These are phyloP conservation scores for Pyronema omphalodes DNA, from an alignment of 495 filamentous ascomycete genomes.

Conservation along the genomic window DNA sequence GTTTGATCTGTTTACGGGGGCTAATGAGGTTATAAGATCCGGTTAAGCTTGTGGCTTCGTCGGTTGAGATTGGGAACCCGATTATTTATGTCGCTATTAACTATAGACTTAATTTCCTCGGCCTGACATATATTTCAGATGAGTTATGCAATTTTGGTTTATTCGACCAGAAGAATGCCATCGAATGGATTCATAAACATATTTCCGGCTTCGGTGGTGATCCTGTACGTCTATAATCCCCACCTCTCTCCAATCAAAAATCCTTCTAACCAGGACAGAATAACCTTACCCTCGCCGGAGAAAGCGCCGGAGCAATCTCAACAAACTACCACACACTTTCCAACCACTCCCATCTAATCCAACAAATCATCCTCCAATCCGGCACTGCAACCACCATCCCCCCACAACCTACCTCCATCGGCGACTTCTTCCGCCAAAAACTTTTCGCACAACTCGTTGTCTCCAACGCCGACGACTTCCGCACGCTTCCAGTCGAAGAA, in stretches of 20 bases:
- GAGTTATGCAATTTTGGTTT: slow-evolving; percentile 39
- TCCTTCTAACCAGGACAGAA: not conserved
- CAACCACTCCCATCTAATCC: not conserved
- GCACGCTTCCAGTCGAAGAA: not conserved
- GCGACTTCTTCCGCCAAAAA: slow-evolving; percentile 26
- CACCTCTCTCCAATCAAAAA: not conserved
- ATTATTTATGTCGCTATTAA: slow-evolving; percentile 43
- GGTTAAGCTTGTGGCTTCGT: not conserved
- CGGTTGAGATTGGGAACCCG: not conserved
- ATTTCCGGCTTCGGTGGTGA: slow-evolving; percentile 53
- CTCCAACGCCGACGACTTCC: not conserved
- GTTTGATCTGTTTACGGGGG: not conserved
- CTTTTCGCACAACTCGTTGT: slow-evolving; percentile 24
- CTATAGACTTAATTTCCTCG: slow-evolving; percentile 45
- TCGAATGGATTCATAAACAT: slow-evolving; percentile 52
- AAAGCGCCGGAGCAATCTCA: not conserved
- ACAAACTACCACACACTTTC: not conserved
- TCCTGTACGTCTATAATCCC: slow-evolving; percentile 18
- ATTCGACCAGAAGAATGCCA: slow-evolving; percentile 47
- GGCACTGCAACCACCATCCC: slow-evolving; percentile 34
- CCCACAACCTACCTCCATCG: slow-evolving; percentile 21
- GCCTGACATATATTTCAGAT: slow-evolving; percentile 27
- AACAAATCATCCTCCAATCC: slow-evolving; percentile 33
- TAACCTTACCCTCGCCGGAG: not conserved
- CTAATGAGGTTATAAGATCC: not conserved